Percentiles rank a stretch among this genome's conserved stretches.
phyloP scores from a whole-genome alignment of 805 yeast genomes.

The Lachancea waltii region DNA sequence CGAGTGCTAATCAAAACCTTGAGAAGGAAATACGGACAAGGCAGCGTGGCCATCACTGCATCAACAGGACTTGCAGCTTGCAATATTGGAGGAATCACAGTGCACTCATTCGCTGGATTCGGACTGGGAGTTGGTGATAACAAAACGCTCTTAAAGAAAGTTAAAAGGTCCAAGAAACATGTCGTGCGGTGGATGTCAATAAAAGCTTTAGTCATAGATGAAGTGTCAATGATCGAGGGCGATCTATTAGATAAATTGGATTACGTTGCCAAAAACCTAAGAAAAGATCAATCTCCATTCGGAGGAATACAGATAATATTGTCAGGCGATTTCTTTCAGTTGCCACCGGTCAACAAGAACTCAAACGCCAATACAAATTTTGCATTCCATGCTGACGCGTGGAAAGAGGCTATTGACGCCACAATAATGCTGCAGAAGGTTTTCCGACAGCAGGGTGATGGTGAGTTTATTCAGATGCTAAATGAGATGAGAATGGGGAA shows the following conservation, averaged over 20 bases:
- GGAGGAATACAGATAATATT: slow-evolving; percentile 75
- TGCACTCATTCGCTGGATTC: slow-evolving; percentile 72
- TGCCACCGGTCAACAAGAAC: slow-evolving; percentile 52
- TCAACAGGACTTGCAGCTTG: slow-evolving; percentile 83
- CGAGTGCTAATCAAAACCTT: slow-evolving; percentile 53
- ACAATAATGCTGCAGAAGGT: slow-evolving; percentile 59
- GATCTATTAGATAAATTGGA: slow-evolving; percentile 57
- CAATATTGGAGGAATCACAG: slow-evolving; percentile 71
- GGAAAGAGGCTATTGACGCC: slow-evolving; percentile 52
- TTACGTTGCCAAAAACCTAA: slow-evolving; percentile 47
- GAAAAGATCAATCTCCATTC: slow-evolving; percentile 49
- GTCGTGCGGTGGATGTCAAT: slow-evolving; percentile 48
- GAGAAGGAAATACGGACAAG: slow-evolving; percentile 36
- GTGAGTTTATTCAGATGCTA: slow-evolving; percentile 62
- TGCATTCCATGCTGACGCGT: slow-evolving; percentile 59
- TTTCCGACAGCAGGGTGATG: slow-evolving; percentile 73
- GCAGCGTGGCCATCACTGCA: slow-evolving; percentile 66
- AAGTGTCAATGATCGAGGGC: slow-evolving; percentile 76
- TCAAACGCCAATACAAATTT: slow-evolving; percentile 35
- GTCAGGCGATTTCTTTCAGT: slow-evolving; percentile 77
- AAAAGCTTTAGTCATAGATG: slow-evolving; percentile 66
- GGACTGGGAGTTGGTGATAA: slow-evolving; percentile 60
- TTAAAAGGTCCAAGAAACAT: slow-evolving; percentile 46
- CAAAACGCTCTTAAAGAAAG: slow-evolving; percentile 41
- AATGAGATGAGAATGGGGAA: slow-evolving; percentile 66